A percentile compares a stretch with the other conserved stretches of the same genome.
Conservation (phyloP, 805 yeast genomes). For the Kazachstania taianensis region DNA sequence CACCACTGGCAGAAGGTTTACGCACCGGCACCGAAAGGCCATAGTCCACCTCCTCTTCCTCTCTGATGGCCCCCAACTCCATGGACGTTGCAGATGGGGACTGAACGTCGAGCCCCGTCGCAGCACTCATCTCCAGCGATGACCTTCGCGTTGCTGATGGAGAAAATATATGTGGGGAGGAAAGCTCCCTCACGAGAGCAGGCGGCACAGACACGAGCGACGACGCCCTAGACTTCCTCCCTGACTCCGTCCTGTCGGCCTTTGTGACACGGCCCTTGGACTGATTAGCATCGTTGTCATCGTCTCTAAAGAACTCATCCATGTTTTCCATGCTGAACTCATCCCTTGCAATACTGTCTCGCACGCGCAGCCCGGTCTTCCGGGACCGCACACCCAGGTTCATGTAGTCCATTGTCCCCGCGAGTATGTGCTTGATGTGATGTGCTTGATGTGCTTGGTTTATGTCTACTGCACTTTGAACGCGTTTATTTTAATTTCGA, state of each 20-base stretch:
- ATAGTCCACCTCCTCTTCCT: conserved; percentile 1
- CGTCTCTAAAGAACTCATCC: conserved; percentile 59
- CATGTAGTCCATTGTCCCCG: conserved; percentile 31
- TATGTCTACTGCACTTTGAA: too few relatives aligned
- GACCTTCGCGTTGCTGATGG: conserved; percentile 4
- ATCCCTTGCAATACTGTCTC: conserved; percentile 11
- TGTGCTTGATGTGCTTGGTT: too few relatives aligned
- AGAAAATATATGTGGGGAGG: conserved; percentile 10
- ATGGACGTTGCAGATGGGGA: not conserved
- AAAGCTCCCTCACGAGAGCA: not conserved
- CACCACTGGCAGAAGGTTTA: too few relatives aligned
- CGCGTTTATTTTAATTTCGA: too few relatives aligned
- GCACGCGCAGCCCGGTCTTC: conserved; percentile 42
- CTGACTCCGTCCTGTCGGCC: conserved; percentile 5
- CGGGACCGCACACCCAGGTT: conserved; percentile 52
- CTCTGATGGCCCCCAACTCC: conserved; percentile 2
- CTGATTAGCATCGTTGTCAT: conserved; percentile 15
- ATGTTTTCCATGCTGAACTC: conserved; percentile 26
- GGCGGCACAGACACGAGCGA: conserved; percentile 9
- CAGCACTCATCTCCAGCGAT: not conserved
- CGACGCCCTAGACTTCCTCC: conserved; percentile 17
- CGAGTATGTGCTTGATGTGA: too few relatives aligned
- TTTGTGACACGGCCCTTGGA: not conserved
- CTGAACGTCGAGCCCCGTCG: too few relatives aligned
- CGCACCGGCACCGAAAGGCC: too few relatives aligned